These are phyloP conservation scores for Elaeis oleifera DNA, from an alignment of 202 grass and related monocot species.

Conservation along the genomic window DNA sequence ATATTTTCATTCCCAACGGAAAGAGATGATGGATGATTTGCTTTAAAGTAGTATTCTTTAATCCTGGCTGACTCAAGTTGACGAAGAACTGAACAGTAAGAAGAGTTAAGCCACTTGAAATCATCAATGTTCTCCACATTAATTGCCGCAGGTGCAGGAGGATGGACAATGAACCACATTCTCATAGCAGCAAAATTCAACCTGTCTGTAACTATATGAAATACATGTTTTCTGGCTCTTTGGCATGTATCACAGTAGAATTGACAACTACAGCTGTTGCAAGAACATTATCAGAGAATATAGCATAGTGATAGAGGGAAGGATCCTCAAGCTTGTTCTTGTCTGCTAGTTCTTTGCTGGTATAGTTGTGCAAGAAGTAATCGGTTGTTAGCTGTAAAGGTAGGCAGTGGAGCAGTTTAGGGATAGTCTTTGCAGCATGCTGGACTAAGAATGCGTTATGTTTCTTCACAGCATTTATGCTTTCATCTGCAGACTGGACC, in stretches of 20 bases:
- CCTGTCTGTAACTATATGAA: conserved; percentile 87
- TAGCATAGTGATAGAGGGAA: conserved; percentile 88
- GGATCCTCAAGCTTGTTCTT: conserved; percentile 63
- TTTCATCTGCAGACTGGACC: conserved; percentile 72
- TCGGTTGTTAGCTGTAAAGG: conserved; percentile 78
- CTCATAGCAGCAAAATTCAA: conserved; percentile 97
- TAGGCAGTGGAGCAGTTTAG: conserved; percentile 85
- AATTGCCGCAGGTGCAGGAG: conserved; percentile 46
- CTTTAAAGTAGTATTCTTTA: conserved; percentile 99
- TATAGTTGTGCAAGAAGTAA: conserved; percentile 51
- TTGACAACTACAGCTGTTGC: conserved; percentile 83
- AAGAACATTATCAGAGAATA: conserved; percentile 97
- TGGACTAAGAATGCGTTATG: conserved; percentile 94
- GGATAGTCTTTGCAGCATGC: conserved; percentile 89
- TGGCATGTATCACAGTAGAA: conserved; percentile 74
- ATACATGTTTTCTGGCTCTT: conserved; percentile 79
- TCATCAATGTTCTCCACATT: conserved; percentile 87
- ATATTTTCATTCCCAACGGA: conserved; percentile 84
- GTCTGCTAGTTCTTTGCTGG: conserved; percentile 37
- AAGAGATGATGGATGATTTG: conserved; percentile 75
- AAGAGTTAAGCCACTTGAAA: conserved; percentile 96
- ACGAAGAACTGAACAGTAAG: conserved; percentile 77
- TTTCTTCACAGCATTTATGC: conserved; percentile 66
- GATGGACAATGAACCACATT: conserved; percentile 81
- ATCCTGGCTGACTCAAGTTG: conserved; percentile 90